Evolutionary conservation across 139 green algal genomes (phyloP), one percentile per base, ranked within the genome.

Genomic region (Chlamydomonas sp.): DNA sequence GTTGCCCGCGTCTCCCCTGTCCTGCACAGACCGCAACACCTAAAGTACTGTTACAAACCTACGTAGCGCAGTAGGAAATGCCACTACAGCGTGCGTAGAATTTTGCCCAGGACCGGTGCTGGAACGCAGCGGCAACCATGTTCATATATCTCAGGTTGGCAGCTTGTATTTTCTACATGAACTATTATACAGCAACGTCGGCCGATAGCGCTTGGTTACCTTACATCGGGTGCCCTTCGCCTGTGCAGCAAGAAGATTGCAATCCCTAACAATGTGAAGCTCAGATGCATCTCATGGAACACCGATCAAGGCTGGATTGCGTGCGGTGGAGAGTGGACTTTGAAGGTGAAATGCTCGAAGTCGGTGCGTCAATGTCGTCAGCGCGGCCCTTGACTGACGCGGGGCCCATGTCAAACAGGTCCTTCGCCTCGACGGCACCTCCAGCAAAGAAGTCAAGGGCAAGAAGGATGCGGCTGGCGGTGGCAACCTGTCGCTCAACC

Each of bases 241-340:
- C 77, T 84, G 69, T 72, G 90, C 91, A 97, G 95, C 90, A 98
- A 98, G 90, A 98, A 98, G 90, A 96, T 98, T 87, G 96, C 93
- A 75, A 97, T 98, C 18, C 95, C 95, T 4, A 95, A 96, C 84
- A 92, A 90, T 17, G 91, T 94, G 2, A 90, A 91, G 83, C 92
- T 97, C 3, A 82, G 90, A 57, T 97, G 95, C 66, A 78, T 97
- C 31, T 93, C 93, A 0, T 98, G 96, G 96, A 97, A 96, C 82
- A 89, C 78, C 3, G 93, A 95, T 49, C 88, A 95, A 81, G 95
- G 94, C 64, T 97, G 94, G 95, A 94, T 98, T 69, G 94, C 95
- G 0, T 96, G 94, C 77, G 95, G 96, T 79, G 94, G 96, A 3
- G 95, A 97, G 1, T 17, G 96, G 95, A 16, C 71, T 98, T 90